Evolutionary conservation across 129 eudicot genomes (phyloP), one percentile per base, ranked within the genome.

Genomic region (Tagetes erecta): DNA sequence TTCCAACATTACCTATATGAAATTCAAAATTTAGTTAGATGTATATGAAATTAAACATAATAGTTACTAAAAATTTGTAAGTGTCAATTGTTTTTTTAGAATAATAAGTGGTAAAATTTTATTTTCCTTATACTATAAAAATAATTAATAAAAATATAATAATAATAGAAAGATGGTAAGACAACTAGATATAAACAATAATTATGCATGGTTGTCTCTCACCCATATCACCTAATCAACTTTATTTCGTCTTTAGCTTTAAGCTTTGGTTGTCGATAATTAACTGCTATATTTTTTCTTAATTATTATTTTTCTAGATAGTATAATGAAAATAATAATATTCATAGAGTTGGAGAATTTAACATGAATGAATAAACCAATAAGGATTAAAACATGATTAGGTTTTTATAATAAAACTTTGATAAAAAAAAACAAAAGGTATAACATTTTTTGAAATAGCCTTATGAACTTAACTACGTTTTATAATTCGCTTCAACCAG

Each of bases 141-240:
- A 20, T 20, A 20, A 20, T 20, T 20, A 20, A 20, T 20, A 20
- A 20, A 20, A 20, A 39, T 39, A 39, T 39, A 39, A 39, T 39
- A 39, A 39, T 39, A 40, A 40, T 40, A 40, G 9, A 34, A 6
- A 0, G 27, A 68, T 30, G n/a, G 8, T 30, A 37, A 50, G 44
- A 47, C 31, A 65, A 40, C 50, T 33, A 3, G n/a, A 70, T 44
- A 35, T 20, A 34, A 62, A 74, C 38, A 74, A 74, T 46, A 64
- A 62, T 35, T 39, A 74, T 36, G 57, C 52, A 9, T 62, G 44
- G 66, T 33, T 62, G 38, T 35, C 31, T 74, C 71, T 35, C 70
- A 39, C 69, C 71, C 56, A 51, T 63, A 63, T 63, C 78, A 63
- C 64, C 72, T 37, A 74, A 47, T 74, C 78, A 38, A 49, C 79